These are phyloP conservation scores for Podaxis sp. DNA, from an alignment of 768 basidiomycete species.

Conservation along the genomic window DNA sequence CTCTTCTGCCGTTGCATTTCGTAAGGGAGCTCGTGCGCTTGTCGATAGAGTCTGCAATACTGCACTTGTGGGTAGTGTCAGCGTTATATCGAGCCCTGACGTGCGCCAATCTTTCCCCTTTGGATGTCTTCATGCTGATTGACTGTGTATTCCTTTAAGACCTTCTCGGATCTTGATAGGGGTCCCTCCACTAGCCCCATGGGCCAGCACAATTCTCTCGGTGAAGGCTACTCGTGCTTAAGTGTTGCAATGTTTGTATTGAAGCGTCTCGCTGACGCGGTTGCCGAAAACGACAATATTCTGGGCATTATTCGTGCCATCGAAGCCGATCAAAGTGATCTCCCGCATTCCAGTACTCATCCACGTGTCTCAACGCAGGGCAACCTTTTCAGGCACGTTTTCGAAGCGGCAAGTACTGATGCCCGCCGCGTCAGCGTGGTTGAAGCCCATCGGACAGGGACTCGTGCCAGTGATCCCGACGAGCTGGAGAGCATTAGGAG, in stretches of 20 bases:
- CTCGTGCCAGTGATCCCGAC: conserved; percentile 64
- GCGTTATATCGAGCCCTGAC: conserved; percentile 65
- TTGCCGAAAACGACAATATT: conserved; percentile 62
- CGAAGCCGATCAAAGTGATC: conserved; percentile 69
- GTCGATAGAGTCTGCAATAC: conserved; percentile 59
- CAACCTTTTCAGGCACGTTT: conserved; percentile 45
- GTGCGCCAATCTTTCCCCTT: conserved; percentile 32
- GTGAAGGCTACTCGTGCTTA: conserved; percentile 68
- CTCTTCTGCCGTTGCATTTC: conserved; percentile 61
- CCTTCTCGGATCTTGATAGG: conserved; percentile 64
- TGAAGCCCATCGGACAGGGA: conserved; percentile 75
- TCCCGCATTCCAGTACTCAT: conserved; percentile 64
- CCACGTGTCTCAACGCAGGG: conserved; percentile 62
- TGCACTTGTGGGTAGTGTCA: conserved; percentile 73
- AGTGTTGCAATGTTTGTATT: conserved; percentile 69
- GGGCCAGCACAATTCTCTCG: conserved; percentile 69
- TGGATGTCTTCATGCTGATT: not conserved
- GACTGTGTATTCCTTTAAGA: conserved; percentile 32
- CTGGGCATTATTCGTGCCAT: conserved; percentile 63
- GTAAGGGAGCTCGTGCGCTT: conserved; percentile 65
- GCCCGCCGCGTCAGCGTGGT: conserved; percentile 51
- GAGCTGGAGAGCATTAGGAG: conserved; percentile 61
- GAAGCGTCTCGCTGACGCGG: conserved; percentile 64
- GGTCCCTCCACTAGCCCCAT: conserved; percentile 65
- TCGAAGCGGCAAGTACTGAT: conserved; percentile 39